These are phyloP conservation scores for Tulasnella sp. DNA, from an alignment of 768 basidiomycete genomes.

Conservation along the genomic window DNA sequence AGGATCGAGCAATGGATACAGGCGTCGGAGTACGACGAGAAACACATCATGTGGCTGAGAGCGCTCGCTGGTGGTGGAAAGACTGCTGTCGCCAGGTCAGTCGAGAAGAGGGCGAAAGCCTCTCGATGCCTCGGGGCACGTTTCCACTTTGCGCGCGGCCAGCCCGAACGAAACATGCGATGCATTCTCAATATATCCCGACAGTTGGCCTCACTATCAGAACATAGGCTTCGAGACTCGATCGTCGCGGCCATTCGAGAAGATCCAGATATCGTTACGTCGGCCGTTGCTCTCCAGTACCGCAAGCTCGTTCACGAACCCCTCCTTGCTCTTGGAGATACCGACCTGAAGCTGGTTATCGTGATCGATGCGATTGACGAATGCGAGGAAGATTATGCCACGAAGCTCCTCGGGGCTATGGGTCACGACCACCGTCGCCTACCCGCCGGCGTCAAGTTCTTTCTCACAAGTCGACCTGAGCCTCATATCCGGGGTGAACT, in stretches of 20 bases:
- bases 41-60: no score
- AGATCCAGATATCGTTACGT: background rate
- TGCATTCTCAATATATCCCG: no score
- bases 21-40: no score
- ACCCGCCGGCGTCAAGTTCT: constrained; percentile 25
- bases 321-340: background rate
- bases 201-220: no score
- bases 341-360: constrained; percentile 22
- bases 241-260: background rate
- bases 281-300: constrained; percentile 20
- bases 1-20: no score
- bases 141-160: no score
- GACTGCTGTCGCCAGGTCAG: no score
- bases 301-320: constrained; percentile 18
- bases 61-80: no score
- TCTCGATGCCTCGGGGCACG: no score
- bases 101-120: no score
- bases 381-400: constrained; percentile 14
- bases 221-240: no score
- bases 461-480: constrained; percentile 28
- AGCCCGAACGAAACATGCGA: no score
- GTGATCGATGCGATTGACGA: constrained; percentile 33
- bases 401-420: background rate
- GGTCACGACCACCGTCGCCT: constrained; percentile 17
- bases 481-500: constrained; percentile 20